Percentiles rank a stretch among this genome's conserved stretches.
Evolutionary conservation across 345 rosid species (phyloP).

Genomic region (Bruguiera gymnorhiza): DNA sequence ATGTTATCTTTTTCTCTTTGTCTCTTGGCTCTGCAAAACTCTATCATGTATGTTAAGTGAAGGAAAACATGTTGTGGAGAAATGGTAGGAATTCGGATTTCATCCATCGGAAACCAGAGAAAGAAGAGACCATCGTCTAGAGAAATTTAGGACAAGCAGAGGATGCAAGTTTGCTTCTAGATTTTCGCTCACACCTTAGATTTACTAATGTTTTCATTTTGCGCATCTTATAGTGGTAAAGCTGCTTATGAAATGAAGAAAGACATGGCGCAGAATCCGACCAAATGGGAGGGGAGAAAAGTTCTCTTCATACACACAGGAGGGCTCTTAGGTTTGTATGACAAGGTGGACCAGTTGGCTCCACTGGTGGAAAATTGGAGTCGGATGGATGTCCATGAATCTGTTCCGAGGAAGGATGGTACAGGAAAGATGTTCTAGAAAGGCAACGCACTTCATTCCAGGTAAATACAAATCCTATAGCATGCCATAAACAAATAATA

Average conservation of each 20-base stretch:
- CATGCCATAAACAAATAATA: too few species aligned
- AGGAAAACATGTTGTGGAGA: too few species aligned
- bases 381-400: conserved; percentile 73
- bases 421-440: conserved; percentile 75
- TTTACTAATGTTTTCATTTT: conserved; percentile 1
- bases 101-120: too few species aligned
- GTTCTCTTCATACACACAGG: conserved; percentile 83
- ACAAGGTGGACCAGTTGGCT: conserved; percentile 75
- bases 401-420: conserved; percentile 67
- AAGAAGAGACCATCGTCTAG: too few species aligned
- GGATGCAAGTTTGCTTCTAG: background rate
- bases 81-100: too few species aligned
- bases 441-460: conserved; percentile 1
- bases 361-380: conserved; percentile 59
- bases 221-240: conserved; percentile 57
- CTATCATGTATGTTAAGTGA: too few species aligned
- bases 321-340: conserved; percentile 74
- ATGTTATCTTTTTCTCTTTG: background rate
- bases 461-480: too few species aligned
- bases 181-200: background rate
- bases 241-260: conserved; percentile 74
- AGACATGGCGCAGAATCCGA: conserved; percentile 72
- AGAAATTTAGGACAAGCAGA: too few species aligned
- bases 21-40: too few species aligned
- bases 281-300: conserved; percentile 76